These are phyloP conservation scores for Diplogelasinospora grovesii DNA, from an alignment of 495 filamentous ascomycete genomes.

Conservation along the genomic window DNA sequence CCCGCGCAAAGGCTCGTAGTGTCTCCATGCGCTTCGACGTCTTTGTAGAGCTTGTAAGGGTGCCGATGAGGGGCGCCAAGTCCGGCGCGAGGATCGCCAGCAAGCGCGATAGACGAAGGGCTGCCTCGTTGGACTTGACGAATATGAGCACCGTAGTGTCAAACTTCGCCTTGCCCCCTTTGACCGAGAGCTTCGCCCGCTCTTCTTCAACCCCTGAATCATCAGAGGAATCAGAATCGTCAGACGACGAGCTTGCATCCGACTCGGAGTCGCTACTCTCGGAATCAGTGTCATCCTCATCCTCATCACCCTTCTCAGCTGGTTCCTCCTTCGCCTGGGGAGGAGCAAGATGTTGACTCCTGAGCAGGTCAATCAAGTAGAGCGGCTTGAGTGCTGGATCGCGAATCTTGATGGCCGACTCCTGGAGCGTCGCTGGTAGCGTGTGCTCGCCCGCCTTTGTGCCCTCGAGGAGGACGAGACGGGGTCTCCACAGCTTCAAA, in stretches of 20 bases:
- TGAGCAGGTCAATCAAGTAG: constrained; percentile 61
- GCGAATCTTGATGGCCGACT: constrained; percentile 66
- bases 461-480: constrained; percentile 65
- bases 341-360: constrained; percentile 28
- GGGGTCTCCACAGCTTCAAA: constrained; percentile 66
- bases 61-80: constrained; percentile 51
- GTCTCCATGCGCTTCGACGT: constrained; percentile 54
- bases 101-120: constrained; percentile 71
- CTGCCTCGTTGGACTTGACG: constrained; percentile 78
- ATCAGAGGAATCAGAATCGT: constrained; percentile 23
- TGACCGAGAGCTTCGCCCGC: too few species aligned
- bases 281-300: constrained; percentile 24
- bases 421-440: constrained; percentile 62
- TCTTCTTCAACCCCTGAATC: constrained; percentile 9
- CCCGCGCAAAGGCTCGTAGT: constrained; percentile 54
- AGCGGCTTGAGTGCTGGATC: constrained; percentile 78
- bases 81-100: constrained; percentile 60
- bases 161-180: too few species aligned
- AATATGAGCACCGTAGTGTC: constrained; percentile 66
- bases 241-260: constrained; percentile 28
- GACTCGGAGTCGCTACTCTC: constrained; percentile 16
- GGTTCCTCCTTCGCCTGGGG: background rate
- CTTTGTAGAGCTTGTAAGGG: constrained; percentile 67
- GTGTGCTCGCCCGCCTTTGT: constrained; percentile 39
- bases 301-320: constrained; percentile 18